phyloP scores from a whole-genome alignment of 2,329 filamentous ascomycete species.

The Elsinoe australis region DNA sequence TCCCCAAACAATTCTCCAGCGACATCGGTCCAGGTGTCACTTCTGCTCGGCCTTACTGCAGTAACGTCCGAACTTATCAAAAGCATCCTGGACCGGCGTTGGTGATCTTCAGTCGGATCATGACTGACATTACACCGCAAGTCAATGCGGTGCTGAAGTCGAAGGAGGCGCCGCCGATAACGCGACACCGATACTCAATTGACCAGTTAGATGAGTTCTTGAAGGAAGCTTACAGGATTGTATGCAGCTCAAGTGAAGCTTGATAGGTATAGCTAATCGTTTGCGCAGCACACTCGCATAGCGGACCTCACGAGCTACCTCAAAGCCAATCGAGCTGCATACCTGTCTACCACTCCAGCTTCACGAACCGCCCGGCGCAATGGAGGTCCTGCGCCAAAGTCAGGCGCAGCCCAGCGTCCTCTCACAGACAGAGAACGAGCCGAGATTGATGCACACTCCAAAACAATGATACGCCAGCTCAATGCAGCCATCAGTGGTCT shows the following conservation, averaged over 20 bases:
- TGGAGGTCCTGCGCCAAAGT: slow-evolving; percentile 23
- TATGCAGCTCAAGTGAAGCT: slow-evolving; percentile 39
- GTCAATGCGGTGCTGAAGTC: slow-evolving; percentile 62
- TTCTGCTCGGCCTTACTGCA: slow-evolving; percentile 10
- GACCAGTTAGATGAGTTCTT: slow-evolving; percentile 70
- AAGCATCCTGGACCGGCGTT: slow-evolving; percentile 1
- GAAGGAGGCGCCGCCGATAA: slow-evolving; percentile 46
- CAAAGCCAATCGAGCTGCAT: slow-evolving; percentile 74
- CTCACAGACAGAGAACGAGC: slow-evolving; percentile 78
- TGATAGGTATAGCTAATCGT: slow-evolving; percentile 24
- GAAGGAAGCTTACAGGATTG: slow-evolving; percentile 89
- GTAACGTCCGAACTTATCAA: slow-evolving; percentile 6
- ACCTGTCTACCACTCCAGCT: slow-evolving; percentile 73
- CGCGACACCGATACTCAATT: slow-evolving; percentile 37
- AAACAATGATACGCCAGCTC: slow-evolving; percentile 75
- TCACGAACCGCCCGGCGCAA: slow-evolving; percentile 35
- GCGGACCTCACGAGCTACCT: slow-evolving; percentile 71
- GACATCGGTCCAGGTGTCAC: slow-evolving; percentile 1
- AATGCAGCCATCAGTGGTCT: slow-evolving; percentile 73
- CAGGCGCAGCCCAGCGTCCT: slow-evolving; percentile 43
- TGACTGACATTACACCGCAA: slow-evolving; percentile 55
- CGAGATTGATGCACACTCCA: slow-evolving; percentile 78
- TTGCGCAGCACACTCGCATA: slow-evolving; percentile 70
- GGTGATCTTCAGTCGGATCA: slow-evolving; percentile 16
- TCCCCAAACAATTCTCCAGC: neutral